Conservation (phyloP, 495 filamentous ascomycete species). For the Penicillium tannophilum region DNA sequence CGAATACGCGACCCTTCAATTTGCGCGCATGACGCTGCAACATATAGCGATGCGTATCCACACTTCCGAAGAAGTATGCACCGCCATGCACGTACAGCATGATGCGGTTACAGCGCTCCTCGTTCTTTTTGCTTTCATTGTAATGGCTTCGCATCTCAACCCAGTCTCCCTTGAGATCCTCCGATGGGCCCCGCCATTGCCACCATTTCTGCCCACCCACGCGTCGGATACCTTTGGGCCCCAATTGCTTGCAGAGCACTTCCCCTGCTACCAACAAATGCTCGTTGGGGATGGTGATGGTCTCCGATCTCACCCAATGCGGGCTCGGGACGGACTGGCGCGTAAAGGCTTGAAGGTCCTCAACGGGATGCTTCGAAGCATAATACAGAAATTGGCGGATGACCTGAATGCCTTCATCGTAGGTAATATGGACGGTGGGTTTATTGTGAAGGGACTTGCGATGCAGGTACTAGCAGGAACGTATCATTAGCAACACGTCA, state of each 20-base stretch:
- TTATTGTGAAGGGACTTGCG: conserved; percentile 72
- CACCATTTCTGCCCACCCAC: conserved; percentile 89
- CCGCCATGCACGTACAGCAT: conserved; percentile 94
- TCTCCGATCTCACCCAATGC: conserved; percentile 80
- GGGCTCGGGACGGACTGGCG: conserved; percentile 86
- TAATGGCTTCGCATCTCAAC: conserved; percentile 91
- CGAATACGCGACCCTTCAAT: conserved; percentile 83
- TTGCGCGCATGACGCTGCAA: conserved; percentile 94
- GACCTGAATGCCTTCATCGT: conserved; percentile 89
- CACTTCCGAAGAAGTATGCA: conserved; percentile 84
- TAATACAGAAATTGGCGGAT: conserved; percentile 82
- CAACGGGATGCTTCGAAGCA: conserved; percentile 83
- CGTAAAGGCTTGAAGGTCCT: conserved; percentile 90
- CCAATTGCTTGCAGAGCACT: conserved; percentile 68
- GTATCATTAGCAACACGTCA: conserved; percentile 12
- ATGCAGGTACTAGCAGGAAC: conserved; percentile 70
- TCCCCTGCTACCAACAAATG: conserved; percentile 63
- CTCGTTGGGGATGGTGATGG: conserved; percentile 66
- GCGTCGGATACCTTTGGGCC: conserved; percentile 67
- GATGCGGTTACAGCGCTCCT: conserved; percentile 63
- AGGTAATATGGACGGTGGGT: conserved; percentile 84
- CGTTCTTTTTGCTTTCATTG: conserved; percentile 62
- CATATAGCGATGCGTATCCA: conserved; percentile 95
- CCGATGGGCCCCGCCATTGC: conserved; percentile 77
- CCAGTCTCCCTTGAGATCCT: conserved; percentile 80